Conservation (phyloP, 2,329 filamentous ascomycete species). For the Clarireedia sp. region DNA sequence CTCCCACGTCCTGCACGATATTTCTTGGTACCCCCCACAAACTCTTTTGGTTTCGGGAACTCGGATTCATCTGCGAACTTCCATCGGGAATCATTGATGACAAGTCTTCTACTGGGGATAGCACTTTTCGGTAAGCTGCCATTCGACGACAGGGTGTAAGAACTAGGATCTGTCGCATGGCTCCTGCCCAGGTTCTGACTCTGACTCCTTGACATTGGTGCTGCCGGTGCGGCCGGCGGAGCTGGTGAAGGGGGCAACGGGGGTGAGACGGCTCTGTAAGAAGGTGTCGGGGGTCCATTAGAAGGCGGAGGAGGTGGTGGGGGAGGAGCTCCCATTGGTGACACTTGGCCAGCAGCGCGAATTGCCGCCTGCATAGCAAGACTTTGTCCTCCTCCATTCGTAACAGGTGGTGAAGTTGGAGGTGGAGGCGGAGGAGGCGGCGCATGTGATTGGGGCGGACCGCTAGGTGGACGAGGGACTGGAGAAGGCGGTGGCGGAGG, state of each 20-base stretch:
- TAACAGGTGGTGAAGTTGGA: constrained; percentile 31
- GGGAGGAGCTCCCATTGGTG: constrained; percentile 32
- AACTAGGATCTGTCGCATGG: constrained; percentile 61
- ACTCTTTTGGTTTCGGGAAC: constrained; percentile 79
- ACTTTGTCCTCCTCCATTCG: constrained; percentile 28
- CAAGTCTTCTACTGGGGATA: constrained; percentile 39
- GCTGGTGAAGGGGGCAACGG: constrained; percentile 26
- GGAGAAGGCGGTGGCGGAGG: constrained; percentile 31
- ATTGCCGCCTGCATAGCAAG: constrained; percentile 39
- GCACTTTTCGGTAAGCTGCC: constrained; percentile 42
- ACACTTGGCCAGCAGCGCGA: constrained; percentile 36
- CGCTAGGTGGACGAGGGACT: constrained; percentile 28
- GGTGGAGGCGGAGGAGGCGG: constrained; percentile 24
- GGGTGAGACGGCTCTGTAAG: constrained; percentile 33
- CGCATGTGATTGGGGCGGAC: constrained; percentile 28
- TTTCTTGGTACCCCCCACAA: constrained; percentile 62
- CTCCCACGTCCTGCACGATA: constrained; percentile 90
- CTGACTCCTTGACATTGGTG: constrained; percentile 33
- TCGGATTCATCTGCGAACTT: constrained; percentile 76
- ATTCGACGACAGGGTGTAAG: constrained; percentile 65
- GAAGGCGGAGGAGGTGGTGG: constrained; percentile 29
- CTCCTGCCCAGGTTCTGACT: constrained; percentile 44
- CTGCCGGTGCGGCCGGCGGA: constrained; percentile 27
- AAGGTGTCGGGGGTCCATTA: constrained; percentile 32
- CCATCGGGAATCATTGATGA: constrained; percentile 74